Percentiles rank a stretch among this genome's conserved stretches.
phyloP scores from a whole-genome alignment of 2,329 filamentous ascomycete genomes.

The Monilinia fructigena region DNA sequence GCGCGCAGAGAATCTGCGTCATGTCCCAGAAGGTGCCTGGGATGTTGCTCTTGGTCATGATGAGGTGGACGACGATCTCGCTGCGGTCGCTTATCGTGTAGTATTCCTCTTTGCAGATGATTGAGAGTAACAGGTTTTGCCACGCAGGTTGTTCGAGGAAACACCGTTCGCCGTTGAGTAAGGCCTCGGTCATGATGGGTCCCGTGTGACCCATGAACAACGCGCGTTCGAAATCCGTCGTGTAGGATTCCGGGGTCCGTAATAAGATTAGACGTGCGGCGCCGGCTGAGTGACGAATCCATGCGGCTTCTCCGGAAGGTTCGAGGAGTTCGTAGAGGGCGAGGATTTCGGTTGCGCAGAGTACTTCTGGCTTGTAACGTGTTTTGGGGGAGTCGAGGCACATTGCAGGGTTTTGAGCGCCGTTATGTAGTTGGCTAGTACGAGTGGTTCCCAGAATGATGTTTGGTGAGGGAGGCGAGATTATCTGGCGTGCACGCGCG shows the following conservation, averaged over 20 bases:
- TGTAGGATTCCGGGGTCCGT: slow-evolving; percentile 38
- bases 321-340: slow-evolving; percentile 40
- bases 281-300: slow-evolving; percentile 40
- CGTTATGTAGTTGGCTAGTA: slow-evolving; percentile 32
- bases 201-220: slow-evolving; percentile 42
- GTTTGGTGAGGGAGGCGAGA: slow-evolving; percentile 28
- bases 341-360: slow-evolving; percentile 35
- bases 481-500: slow-evolving; percentile 34
- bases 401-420: slow-evolving; percentile 32
- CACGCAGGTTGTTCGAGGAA: slow-evolving; percentile 32
- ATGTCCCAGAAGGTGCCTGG: slow-evolving; percentile 39
- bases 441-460: slow-evolving; percentile 24
- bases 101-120: slow-evolving; percentile 28
- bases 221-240: slow-evolving; percentile 42
- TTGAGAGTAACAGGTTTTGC: slow-evolving; percentile 31
- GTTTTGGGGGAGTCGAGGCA: slow-evolving; percentile 32
- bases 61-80: slow-evolving; percentile 30
- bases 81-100: slow-evolving; percentile 30
- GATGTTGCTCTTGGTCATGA: slow-evolving; percentile 34
- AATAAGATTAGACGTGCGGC: slow-evolving; percentile 39
- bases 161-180: slow-evolving; percentile 32
- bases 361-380: slow-evolving; percentile 32
- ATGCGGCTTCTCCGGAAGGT: slow-evolving; percentile 36
- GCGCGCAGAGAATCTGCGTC: slow-evolving; percentile 27
- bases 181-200: slow-evolving; percentile 37